phyloP scores from a whole-genome alignment of 169 alveolate genomes.

The Cryptosporidium sp. region DNA sequence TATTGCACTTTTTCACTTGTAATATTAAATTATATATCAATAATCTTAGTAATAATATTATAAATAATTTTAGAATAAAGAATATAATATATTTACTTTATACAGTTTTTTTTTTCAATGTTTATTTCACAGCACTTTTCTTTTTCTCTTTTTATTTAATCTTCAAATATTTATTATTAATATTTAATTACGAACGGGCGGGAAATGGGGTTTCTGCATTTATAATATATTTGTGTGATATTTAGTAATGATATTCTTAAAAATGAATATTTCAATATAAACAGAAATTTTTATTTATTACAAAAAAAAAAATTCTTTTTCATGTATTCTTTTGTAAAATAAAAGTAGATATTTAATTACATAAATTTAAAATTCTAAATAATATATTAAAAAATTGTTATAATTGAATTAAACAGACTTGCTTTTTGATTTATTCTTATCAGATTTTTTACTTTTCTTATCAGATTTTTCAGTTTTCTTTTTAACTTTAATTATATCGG shows the following conservation, averaged over 20 bases:
- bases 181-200: neutral
- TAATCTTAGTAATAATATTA: neutral
- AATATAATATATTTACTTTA: neutral
- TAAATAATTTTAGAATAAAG: neutral
- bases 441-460: neutral
- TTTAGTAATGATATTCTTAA: neutral
- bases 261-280: neutral
- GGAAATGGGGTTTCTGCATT: neutral
- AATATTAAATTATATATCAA: neutral
- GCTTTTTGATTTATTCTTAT: neutral
- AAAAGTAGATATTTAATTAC: neutral
- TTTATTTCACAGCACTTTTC: neutral
- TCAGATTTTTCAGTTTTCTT: neutral
- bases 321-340: neutral
- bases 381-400: neutral
- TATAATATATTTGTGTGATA: neutral
- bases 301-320: neutral
- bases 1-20: neutral
- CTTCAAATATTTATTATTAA: neutral
- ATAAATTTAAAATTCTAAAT: neutral
- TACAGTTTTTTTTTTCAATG: neutral
- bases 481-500: neutral
- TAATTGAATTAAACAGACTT: neutral
- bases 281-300: neutral
- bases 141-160: neutral